Base-by-base conservation (phyloP, 164 flowering plant species). In the Annona squamosa region DNA sequence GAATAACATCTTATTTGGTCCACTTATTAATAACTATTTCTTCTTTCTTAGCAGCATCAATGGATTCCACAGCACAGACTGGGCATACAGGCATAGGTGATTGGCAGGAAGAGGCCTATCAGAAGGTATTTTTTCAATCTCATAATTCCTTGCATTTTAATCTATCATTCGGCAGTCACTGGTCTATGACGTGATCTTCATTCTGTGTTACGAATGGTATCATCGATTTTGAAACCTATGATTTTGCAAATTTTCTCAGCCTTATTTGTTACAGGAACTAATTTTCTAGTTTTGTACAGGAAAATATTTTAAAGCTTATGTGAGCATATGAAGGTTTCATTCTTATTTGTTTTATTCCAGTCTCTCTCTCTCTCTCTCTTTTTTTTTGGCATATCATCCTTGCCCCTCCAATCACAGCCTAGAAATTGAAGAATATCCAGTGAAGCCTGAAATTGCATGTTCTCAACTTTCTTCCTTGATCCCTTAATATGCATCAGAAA, bases 61-160 rank as follows among this genome's bases (percentile, higher is more conserved):
- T 84, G 56, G 94, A 90, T 82, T 86, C 91, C 44, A 84, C 88
- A 43, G 77, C 86, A 44, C 88, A 89, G 81, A 85, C 92, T 3
- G 90, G 88, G 48, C 84, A 82, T 76, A 72, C 76, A 69, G 84
- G 70, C 81, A 86, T 78, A 9, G 87, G 81, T 78, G 92, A 92
- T 77, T 88, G 88, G 92, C 97, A 85, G 81, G 97, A 94, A 78
- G 98, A 92, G 75, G 74, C 82, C 45, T 83, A 77, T 80, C 92
- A 91, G 71, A 91, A 89, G 97, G 98, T 91, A 75, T 48, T 43
- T 47, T 56, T 69, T 26, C 61, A 44, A 26, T 66, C 44, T 13
- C 68, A 42, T 64, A 12, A 19, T 3, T 52, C 13, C 9, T 5
- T 52, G 9, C 9, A 52, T 9, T 52, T 52, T 52, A 6, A 52